phyloP scores from a whole-genome alignment of 257 asterid genomes.

The Gentiana macrophylla region DNA sequence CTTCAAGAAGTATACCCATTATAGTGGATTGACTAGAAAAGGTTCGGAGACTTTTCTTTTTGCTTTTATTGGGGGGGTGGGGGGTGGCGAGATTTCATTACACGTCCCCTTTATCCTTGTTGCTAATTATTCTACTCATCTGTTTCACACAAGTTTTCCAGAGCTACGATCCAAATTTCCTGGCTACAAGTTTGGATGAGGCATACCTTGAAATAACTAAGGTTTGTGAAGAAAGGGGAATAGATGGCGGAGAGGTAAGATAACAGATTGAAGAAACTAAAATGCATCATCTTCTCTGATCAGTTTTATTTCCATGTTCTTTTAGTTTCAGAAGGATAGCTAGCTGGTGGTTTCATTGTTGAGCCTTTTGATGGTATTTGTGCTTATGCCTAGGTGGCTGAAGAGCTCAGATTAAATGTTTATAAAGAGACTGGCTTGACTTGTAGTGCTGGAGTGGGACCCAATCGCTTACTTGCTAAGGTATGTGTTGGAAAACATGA shows the following conservation, averaged over 20 bases:
- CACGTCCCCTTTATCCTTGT: background rate
- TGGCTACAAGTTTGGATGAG: constrained; percentile 92
- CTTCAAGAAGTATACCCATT: constrained; percentile 77
- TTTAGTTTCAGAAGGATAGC: background rate
- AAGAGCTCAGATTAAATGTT: constrained; percentile 69
- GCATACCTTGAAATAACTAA: constrained; percentile 92
- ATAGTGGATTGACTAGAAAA: constrained; percentile 75
- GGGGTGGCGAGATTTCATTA: too few relatives aligned
- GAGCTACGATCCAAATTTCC: constrained; percentile 68
- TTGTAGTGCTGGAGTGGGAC: constrained; percentile 93
- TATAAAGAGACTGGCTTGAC: constrained; percentile 82
- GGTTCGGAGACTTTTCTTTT: constrained; percentile 28
- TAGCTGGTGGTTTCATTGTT: constrained; percentile 3
- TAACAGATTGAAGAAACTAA: constrained; percentile 7
- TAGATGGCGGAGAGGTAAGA: constrained; percentile 67
- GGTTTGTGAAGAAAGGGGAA: constrained; percentile 54
- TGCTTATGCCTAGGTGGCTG: constrained; percentile 56
- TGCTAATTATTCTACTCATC: constrained; percentile 13
- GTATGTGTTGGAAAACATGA: constrained; percentile 18
- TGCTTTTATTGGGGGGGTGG: too few relatives aligned
- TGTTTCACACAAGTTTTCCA: constrained; percentile 52
- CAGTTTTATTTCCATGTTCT: constrained; percentile 6
- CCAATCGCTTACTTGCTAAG: constrained; percentile 96
- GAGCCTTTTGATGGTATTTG: constrained; percentile 3
- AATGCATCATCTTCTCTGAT: constrained; percentile 4